Evolutionary conservation across 1,284 basidiomycete species (phyloP).

Genomic region (Pseudozyma tsukubaensis): DNA sequence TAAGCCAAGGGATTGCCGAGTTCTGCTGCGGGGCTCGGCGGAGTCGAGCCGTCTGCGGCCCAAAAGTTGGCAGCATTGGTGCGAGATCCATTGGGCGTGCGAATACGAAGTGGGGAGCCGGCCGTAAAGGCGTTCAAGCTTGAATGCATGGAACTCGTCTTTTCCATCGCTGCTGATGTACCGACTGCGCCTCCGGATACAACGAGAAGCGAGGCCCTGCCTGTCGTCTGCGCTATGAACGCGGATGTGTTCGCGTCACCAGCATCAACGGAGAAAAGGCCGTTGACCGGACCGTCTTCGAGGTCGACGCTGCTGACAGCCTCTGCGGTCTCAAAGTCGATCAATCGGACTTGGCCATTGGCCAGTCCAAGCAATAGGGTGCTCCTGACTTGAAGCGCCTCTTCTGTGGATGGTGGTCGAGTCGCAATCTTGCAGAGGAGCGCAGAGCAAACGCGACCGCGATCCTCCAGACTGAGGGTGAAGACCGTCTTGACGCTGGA

Average conservation of each 20-base stretch:
- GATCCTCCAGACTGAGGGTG: slow-evolving; percentile 23
- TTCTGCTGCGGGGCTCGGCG: slow-evolving; percentile 45
- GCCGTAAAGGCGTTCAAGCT: slow-evolving; percentile 25
- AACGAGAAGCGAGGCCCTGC: slow-evolving; percentile 31
- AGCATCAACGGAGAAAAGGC: slow-evolving; percentile 13
- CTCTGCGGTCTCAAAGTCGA: slow-evolving; percentile 31
- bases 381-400: slow-evolving; percentile 28
- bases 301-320: slow-evolving; percentile 37
- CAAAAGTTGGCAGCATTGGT: slow-evolving; percentile 40
- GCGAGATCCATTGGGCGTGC: slow-evolving; percentile 41
- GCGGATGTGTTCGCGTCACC: slow-evolving; percentile 26
- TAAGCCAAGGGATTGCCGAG: slow-evolving; percentile 36
- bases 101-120: slow-evolving; percentile 39
- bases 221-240: slow-evolving; percentile 34
- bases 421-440: slow-evolving; percentile 28
- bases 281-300: slow-evolving; percentile 39
- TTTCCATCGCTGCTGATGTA: slow-evolving; percentile 24
- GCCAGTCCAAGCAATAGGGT: slow-evolving; percentile 43
- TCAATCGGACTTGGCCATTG: slow-evolving; percentile 30
- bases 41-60: slow-evolving; percentile 35
- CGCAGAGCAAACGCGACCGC: slow-evolving; percentile 33
- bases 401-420: slow-evolving; percentile 23
- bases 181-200: slow-evolving; percentile 13
- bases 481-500: slow-evolving; percentile 29
- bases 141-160: slow-evolving; percentile 38